Percentiles rank a stretch among this genome's conserved stretches.
Evolutionary conservation across 176 grass and related monocot species (phyloP).

Genomic region (Zea luxurians): DNA sequence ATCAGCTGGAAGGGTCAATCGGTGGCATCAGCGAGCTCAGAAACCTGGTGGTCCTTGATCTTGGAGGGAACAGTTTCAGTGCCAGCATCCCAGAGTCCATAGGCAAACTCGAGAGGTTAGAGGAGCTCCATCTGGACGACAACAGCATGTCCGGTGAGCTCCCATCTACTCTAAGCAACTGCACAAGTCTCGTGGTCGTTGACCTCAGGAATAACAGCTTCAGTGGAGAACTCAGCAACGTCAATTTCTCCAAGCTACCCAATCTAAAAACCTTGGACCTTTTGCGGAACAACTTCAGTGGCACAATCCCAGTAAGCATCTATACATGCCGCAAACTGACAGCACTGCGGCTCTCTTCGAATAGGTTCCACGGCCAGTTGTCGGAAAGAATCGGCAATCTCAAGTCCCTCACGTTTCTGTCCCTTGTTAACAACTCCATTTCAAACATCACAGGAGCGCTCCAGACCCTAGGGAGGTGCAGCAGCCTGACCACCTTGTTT

Average conservation of each 20-base stretch:
- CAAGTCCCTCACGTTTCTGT: conserved; percentile 35
- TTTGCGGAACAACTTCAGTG: conserved; percentile 20
- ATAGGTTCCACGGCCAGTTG: conserved; percentile 34
- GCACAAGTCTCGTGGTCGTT: conserved; percentile 25
- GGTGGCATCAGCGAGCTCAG: conserved; percentile 8
- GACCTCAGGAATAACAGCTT: conserved; percentile 40
- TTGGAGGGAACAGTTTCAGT: conserved; percentile 33
- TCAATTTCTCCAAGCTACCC: conserved; percentile 40
- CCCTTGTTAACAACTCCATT: conserved; percentile 22
- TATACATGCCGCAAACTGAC: conserved; percentile 42
- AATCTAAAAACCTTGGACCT: conserved; percentile 41
- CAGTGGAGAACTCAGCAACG: conserved; percentile 32
- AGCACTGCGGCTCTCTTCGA: conserved; percentile 28
- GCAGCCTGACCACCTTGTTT: conserved; percentile 35
- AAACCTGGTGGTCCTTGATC: conserved; percentile 31
- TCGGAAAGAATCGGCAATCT: conserved; percentile 32
- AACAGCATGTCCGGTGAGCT: conserved; percentile 35
- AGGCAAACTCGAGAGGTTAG: conserved; percentile 27
- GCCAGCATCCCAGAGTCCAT: conserved; percentile 34
- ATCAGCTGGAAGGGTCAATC: conserved; percentile 31
- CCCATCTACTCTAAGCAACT: conserved; percentile 33
- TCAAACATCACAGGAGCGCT: conserved; percentile 40
- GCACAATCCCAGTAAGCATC: conserved; percentile 44
- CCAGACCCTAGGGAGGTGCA: conserved; percentile 34
- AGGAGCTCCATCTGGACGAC: conserved; percentile 16